Percentiles rank a stretch among this genome's conserved stretches.
Evolutionary conservation across 805 yeast genomes (phyloP).

Genomic region (Candida arabinofermentans): DNA sequence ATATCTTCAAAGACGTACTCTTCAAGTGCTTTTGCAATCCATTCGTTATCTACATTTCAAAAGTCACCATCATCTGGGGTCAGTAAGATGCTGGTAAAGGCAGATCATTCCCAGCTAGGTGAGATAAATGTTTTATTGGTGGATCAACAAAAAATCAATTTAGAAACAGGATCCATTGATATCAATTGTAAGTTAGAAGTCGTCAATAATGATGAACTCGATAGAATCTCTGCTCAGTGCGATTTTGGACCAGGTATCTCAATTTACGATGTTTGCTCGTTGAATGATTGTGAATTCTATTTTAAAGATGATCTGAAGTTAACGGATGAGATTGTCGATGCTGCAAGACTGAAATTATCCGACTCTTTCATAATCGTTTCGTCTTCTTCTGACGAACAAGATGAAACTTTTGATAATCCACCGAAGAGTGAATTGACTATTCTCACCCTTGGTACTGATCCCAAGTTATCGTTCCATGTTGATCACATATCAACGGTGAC

Average conservation of each 20-base stretch:
- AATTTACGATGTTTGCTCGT: slow-evolving; percentile 8
- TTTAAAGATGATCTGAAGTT: slow-evolving; percentile 7
- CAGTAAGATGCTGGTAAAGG: not conserved
- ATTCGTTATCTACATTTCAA: not conserved
- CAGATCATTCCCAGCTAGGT: slow-evolving; percentile 5
- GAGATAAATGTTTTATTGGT: slow-evolving; percentile 4
- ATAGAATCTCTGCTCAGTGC: not conserved
- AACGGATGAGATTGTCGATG: slow-evolving; percentile 4
- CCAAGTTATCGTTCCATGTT: not conserved
- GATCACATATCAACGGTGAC: not conserved
- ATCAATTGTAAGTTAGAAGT: slow-evolving; percentile 1
- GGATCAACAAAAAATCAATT: slow-evolving; percentile 5
- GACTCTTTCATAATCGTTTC: slow-evolving; percentile 13
- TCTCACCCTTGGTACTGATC: not conserved
- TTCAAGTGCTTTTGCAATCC: not conserved
- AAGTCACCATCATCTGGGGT: not conserved
- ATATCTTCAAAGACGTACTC: not conserved
- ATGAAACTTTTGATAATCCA: slow-evolving; percentile 1
- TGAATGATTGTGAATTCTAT: slow-evolving; percentile 1
- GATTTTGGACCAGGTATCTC: slow-evolving; percentile 14
- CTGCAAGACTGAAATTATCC: not conserved
- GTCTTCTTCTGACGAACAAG: slow-evolving; percentile 4
- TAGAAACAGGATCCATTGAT: slow-evolving; percentile 2
- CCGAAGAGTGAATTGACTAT: not conserved
- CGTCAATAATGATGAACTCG: slow-evolving; percentile 1